Evolutionary conservation across 176 grass and related monocot genomes (phyloP).

Genomic region (Carex myosuroides): DNA sequence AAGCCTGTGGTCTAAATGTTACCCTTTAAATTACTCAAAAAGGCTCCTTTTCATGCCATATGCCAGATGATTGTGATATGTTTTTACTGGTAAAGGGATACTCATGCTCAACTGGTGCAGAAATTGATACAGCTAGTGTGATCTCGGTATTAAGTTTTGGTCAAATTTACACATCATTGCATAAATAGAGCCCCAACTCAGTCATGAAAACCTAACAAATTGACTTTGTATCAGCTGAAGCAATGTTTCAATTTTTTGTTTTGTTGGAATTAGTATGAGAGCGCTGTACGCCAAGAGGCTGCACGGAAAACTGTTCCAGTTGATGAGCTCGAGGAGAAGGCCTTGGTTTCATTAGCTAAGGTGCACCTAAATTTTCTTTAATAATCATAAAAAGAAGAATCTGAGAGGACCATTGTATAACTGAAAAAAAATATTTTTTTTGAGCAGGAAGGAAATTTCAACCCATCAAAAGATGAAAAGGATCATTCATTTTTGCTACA

Average conservation of each 20-base stretch:
- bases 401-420: constrained; percentile 27
- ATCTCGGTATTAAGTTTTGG: background rate
- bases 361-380: constrained; percentile 22
- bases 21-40: background rate
- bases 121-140: background rate
- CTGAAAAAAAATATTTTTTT: constrained; percentile 34
- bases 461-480: constrained; percentile 75
- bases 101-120: background rate
- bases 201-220: background rate
- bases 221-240: background rate
- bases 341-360: constrained; percentile 75
- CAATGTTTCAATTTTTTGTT: background rate
- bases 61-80: background rate
- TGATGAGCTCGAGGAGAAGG: constrained; percentile 79
- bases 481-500: constrained; percentile 82
- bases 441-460: constrained; percentile 78
- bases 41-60: background rate
- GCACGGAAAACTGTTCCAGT: constrained; percentile 70
- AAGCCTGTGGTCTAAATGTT: background rate
- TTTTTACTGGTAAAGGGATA: background rate
- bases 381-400: background rate
- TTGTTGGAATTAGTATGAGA: constrained; percentile 70
- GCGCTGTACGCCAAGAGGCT: constrained; percentile 51
- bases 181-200: background rate
- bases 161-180: background rate